These are phyloP conservation scores for Pythium phragmiticola DNA, from an alignment of 352 stramenopile genomes.

Conservation along the genomic window DNA sequence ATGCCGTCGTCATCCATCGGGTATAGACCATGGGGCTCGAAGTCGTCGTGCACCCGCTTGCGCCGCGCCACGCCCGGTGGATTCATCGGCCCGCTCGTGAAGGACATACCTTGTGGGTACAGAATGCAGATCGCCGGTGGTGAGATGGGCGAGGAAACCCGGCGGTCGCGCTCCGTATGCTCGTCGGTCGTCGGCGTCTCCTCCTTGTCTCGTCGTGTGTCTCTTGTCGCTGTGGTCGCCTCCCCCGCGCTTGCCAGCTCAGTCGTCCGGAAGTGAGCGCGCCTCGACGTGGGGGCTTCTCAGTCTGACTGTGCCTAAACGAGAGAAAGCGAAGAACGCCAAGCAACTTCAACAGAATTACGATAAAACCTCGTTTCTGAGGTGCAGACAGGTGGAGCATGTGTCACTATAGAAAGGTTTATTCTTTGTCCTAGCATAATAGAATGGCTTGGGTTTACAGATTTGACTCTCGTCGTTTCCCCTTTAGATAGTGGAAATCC, in stretches of 20 bases:
- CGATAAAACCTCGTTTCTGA: slow-evolving; percentile 16
- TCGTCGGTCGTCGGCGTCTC: not conserved
- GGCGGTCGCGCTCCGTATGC: not conserved
- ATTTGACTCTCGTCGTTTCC: not conserved
- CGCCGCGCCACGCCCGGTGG: slow-evolving; percentile 14
- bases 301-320: not conserved
- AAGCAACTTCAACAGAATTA: slow-evolving; percentile 28
- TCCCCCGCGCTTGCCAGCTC: not conserved
- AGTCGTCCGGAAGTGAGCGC: not conserved
- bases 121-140: not conserved
- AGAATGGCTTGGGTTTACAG: not conserved
- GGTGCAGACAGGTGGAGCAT: not conserved
- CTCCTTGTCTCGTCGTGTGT: not conserved
- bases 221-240: not conserved
- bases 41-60: slow-evolving; percentile 41
- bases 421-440: not conserved
- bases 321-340: slow-evolving; percentile 8
- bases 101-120: slow-evolving; percentile 20
- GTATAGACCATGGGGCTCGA: slow-evolving; percentile 14
- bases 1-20: not conserved
- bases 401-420: slow-evolving; percentile 18
- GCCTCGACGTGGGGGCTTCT: not conserved
- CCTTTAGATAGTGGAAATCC: slow-evolving; percentile 10
- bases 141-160: not conserved
- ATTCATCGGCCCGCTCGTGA: slow-evolving; percentile 2